Base-by-base conservation (phyloP, 164 flowering plant species). In the Saururus chinensis region DNA sequence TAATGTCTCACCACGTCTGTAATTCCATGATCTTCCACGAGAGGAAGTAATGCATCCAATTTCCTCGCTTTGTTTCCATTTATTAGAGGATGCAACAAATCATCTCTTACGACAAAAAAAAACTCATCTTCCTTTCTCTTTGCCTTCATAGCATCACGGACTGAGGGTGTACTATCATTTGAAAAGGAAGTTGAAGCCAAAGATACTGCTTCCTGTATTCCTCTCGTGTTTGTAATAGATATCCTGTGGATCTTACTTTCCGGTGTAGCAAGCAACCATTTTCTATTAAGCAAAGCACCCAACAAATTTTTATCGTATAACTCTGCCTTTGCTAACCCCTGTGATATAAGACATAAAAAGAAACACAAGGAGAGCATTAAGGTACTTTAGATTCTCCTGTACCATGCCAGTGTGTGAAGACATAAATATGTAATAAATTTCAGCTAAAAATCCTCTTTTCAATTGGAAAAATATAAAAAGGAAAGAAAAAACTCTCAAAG, bases 61-160 rank as follows among this genome's bases (percentile, higher is more conserved):
- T 93, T 93, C 60, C 99, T 80, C 14, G 88, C 92, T 69, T 88
- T 93, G 74, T 93, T 93, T 61, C 99, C 99, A 78, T 93, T 93
- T 11, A 84, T 76, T 62, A 90, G 73, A 0, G 95, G 97, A 70
- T 93, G 99, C 75, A 90, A 66, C 78, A 93, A 77, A 71, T 93
- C 97, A 79, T 93, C 99, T 75, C 99, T 80, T 60, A 84, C 83
- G 60, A 86, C 69, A 69, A 81, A 90, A 71, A 93, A 90, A 10
- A 78, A 93, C 9, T 68, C 59, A 22, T 64, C 65, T 62, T 63
- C 64, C 21, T 59, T 59, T 49, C 64, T 66, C 57, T 62, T 68
- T 42, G 60, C 70, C 53, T 49, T 53, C 74, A 79, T 40, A 14
- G 55, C 60, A 41, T 73, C 76, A 65, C 86, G 84, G 58, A 87